Evolutionary conservation across 768 basidiomycete species (phyloP).

Genomic region (Tulasnella sp.): DNA sequence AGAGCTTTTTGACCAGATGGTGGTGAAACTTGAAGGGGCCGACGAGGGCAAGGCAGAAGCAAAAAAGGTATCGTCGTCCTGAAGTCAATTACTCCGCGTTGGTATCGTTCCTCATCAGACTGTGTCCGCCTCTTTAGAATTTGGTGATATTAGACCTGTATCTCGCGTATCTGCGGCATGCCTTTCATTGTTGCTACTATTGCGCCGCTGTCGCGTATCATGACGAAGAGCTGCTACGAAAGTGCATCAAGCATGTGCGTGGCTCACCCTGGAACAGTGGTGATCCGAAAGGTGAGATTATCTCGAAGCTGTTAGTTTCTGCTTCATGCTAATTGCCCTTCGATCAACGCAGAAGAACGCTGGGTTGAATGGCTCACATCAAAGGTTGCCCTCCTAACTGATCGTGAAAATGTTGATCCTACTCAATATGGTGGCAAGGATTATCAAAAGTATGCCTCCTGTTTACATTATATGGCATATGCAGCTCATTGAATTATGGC

Average conservation of each 20-base stretch:
- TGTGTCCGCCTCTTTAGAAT: conserved; percentile 35
- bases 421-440: conserved; percentile 83
- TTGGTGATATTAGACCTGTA: conserved; percentile 83
- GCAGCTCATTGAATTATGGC: conserved; percentile 8
- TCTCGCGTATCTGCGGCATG: conserved; percentile 84
- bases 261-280: conserved; percentile 38
- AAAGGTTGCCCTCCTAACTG: conserved; percentile 72
- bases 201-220: conserved; percentile 89
- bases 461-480: conserved; percentile 3
- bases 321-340: conserved; percentile 6
- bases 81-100: not conserved
- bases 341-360: conserved; percentile 51
- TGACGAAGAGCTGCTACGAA: conserved; percentile 88
- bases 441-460: conserved; percentile 65
- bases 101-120: too few species aligned
- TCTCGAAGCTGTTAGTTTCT: too few species aligned
- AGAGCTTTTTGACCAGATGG: conserved; percentile 59
- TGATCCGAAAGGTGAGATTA: conserved; percentile 2
- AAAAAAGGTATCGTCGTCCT: conserved; percentile 52
- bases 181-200: conserved; percentile 95
- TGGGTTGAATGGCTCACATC: conserved; percentile 86
- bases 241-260: conserved; percentile 87
- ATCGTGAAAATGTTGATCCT: conserved; percentile 71
- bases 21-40: conserved; percentile 47
- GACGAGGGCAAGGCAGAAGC: conserved; percentile 57